Percentiles rank a stretch among this genome's conserved stretches.
Evolutionary conservation across 352 stramenopile genomes (phyloP).

Genomic region (Pythium dissimile): DNA sequence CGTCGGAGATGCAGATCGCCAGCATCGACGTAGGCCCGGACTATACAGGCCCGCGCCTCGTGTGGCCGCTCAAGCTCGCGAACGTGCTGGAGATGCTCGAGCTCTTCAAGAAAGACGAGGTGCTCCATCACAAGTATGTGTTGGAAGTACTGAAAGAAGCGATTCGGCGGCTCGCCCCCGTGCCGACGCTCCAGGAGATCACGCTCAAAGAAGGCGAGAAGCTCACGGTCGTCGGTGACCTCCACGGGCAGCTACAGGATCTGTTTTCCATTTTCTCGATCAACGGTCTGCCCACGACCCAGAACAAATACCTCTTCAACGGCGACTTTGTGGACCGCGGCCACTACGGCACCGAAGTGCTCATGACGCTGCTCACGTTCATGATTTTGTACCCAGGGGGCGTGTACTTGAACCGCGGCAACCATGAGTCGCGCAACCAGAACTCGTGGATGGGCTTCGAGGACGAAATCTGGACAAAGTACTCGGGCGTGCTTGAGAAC

Average conservation of each 20-base stretch:
- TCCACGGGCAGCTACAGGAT: conserved; percentile 94
- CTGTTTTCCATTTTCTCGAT: conserved; percentile 94
- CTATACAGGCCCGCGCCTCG: conserved; percentile 76
- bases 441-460: conserved; percentile 94
- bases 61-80: conserved; percentile 80
- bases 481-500: conserved; percentile 59
- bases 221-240: conserved; percentile 91
- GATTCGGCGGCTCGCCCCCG: conserved; percentile 51
- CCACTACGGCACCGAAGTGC: conserved; percentile 82
- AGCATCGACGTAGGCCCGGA: conserved; percentile 48
- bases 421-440: conserved; percentile 94
- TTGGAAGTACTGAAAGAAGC: conserved; percentile 77
- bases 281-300: conserved; percentile 83
- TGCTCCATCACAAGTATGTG: conserved; percentile 91
- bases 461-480: conserved; percentile 85
- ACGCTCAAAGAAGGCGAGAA: conserved; percentile 79
- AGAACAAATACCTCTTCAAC: conserved; percentile 97
- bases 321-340: conserved; percentile 96
- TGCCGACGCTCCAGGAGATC: conserved; percentile 88
- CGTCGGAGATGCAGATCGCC: conserved; percentile 53
- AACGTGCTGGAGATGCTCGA: conserved; percentile 89
- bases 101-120: conserved; percentile 85
- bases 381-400: conserved; percentile 76
- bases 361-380: conserved; percentile 77
- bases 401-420: conserved; percentile 93